phyloP scores from a whole-genome alignment of 176 grass and related monocot species.

The Aegilops bicornis region DNA sequence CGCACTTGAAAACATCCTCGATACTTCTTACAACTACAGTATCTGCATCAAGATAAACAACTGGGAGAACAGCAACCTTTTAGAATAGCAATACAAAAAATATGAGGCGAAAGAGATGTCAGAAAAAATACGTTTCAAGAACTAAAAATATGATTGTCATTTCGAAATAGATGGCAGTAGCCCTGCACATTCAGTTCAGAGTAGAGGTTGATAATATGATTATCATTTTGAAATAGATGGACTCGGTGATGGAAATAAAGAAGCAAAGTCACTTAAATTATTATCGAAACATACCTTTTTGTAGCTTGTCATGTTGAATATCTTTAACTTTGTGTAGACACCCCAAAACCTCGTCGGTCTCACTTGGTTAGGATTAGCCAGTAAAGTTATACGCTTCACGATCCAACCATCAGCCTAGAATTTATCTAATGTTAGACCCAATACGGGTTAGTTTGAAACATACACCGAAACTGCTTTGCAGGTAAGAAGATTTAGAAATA shows the following conservation, averaged over 20 bases:
- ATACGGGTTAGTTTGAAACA: background rate
- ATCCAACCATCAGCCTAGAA: constrained; percentile 95
- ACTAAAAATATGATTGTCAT: background rate
- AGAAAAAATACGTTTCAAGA: background rate
- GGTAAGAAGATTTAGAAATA: background rate
- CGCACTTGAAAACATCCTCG: constrained; percentile 88
- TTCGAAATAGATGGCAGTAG: background rate
- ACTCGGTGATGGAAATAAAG: background rate
- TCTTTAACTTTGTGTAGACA: constrained; percentile 94
- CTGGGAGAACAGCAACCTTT: constrained; percentile 37
- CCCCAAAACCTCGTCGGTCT: constrained; percentile 95
- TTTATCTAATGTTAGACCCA: background rate
- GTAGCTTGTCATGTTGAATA: constrained; percentile 88
- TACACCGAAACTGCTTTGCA: background rate
- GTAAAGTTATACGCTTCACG: constrained; percentile 64
- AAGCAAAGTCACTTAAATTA: background rate
- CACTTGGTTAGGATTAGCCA: constrained; percentile 82
- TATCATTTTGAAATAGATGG: background rate
- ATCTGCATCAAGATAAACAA: constrained; percentile 84
- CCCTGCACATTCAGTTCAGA: background rate
- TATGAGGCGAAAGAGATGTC: background rate
- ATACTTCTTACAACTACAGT: constrained; percentile 91
- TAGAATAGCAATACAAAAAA: background rate
- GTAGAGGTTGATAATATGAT: background rate
- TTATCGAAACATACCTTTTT: constrained; percentile 47